A percentile compares a stretch with the other conserved stretches of the same genome.
Evolutionary conservation across 768 basidiomycete species (phyloP).

Genomic region (Lactifluus echinatus): DNA sequence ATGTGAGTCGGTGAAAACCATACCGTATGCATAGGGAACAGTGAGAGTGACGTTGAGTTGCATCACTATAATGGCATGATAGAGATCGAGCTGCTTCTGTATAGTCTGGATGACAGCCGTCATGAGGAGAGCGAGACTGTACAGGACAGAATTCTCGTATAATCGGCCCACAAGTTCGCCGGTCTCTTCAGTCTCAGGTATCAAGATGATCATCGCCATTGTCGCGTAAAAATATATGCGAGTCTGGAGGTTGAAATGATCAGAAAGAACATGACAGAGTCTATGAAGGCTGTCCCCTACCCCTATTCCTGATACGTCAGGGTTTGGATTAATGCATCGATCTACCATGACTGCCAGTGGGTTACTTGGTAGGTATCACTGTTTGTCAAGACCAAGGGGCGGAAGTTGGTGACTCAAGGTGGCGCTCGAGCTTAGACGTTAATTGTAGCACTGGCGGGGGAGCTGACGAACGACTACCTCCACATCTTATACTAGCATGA

Average conservation of each 20-base stretch:
- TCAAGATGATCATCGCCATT: neutral
- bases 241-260: no score
- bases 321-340: neutral
- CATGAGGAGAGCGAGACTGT: conserved; percentile 4
- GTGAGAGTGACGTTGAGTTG: conserved; percentile 1
- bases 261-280: no score
- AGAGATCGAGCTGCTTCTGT: conserved; percentile 4
- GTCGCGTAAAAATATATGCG: conserved; percentile 10
- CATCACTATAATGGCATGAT: conserved; percentile 16
- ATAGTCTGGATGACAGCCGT: conserved; percentile 2
- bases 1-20: neutral
- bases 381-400: no score
- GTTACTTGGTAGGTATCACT: neutral
- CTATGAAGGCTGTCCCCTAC: neutral
- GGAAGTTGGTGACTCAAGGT: no score
- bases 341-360: neutral
- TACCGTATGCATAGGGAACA: conserved; percentile 5
- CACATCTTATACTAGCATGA: no score
- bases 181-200: neutral
- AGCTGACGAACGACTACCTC: no score
- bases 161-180: neutral
- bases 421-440: no score
- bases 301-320: conserved; percentile 3
- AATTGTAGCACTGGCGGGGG: no score
- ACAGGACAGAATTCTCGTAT: neutral